Conservation (phyloP, 1,284 basidiomycete species). For the Athelia sp. region DNA sequence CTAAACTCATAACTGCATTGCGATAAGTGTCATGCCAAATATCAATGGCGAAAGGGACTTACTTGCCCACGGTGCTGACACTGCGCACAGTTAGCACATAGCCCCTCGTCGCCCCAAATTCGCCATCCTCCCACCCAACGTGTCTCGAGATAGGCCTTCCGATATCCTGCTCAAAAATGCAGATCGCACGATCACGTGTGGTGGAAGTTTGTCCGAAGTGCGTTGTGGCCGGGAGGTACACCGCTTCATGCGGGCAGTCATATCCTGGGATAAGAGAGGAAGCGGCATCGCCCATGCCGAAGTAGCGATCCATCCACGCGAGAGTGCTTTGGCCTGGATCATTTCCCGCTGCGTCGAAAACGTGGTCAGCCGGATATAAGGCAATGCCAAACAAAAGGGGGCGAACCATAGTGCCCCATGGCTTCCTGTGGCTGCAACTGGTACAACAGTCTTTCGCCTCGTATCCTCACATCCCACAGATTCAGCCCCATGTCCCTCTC, state of each 20-base stretch:
- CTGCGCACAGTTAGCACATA: constrained; percentile 54
- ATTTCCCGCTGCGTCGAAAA: constrained; percentile 39
- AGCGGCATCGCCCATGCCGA: constrained; percentile 56
- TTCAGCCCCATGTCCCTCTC: constrained; percentile 63
- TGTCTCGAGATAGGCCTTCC: constrained; percentile 57
- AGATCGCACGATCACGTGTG: constrained; percentile 48
- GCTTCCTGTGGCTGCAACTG: constrained; percentile 59
- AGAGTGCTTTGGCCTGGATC: constrained; percentile 62
- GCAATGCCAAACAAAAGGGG: background rate
- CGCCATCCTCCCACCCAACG: constrained; percentile 42
- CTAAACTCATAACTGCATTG: constrained; percentile 46
- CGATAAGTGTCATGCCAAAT: background rate
- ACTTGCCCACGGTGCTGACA: constrained; percentile 61
- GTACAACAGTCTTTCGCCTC: constrained; percentile 58
- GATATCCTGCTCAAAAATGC: constrained; percentile 60
- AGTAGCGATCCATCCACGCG: constrained; percentile 62
- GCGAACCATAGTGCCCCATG: constrained; percentile 56
- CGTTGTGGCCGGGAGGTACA: constrained; percentile 54
- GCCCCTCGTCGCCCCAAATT: constrained; percentile 55
- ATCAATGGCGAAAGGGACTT: constrained; percentile 19
- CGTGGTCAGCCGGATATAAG: background rate
- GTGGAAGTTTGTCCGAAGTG: constrained; percentile 39
- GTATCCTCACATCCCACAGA: constrained; percentile 63
- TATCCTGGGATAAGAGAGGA: constrained; percentile 58
- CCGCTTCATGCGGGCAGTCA: constrained; percentile 60